A percentile compares a stretch with the other conserved stretches of the same genome.
phyloP scores from a whole-genome alignment of 2,329 filamentous ascomycete species.

The Beauveria rudraprayagi region DNA sequence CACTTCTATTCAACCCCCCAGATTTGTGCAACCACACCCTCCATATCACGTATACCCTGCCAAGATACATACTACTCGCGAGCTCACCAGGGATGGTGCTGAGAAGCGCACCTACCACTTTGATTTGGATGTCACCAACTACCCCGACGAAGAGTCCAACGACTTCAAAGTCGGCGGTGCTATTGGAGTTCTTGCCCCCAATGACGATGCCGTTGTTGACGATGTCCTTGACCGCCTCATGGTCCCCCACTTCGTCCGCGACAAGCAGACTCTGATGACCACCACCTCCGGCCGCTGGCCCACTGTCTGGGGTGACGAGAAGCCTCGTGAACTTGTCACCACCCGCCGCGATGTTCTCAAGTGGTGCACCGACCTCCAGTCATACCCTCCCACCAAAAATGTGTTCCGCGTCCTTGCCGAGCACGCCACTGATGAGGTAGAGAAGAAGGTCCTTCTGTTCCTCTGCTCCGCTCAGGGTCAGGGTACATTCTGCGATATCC shows the following conservation, averaged over 20 bases:
- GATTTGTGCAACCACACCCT: constrained; percentile 88
- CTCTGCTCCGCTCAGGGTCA: constrained; percentile 87
- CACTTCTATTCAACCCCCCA: constrained; percentile 65
- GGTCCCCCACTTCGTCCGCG: constrained; percentile 72
- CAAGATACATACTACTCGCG: constrained; percentile 74
- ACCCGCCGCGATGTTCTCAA: constrained; percentile 87
- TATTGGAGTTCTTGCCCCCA: constrained; percentile 87
- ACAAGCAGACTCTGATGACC: constrained; percentile 72
- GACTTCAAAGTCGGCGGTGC: constrained; percentile 97
- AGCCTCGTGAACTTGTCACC: constrained; percentile 76
- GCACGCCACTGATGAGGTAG: constrained; percentile 67
- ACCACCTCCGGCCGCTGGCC: constrained; percentile 85
- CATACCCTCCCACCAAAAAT: constrained; percentile 81
- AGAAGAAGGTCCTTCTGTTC: constrained; percentile 82
- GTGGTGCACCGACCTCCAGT: constrained; percentile 93
- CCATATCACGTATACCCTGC: constrained; percentile 88
- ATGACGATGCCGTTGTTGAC: constrained; percentile 68
- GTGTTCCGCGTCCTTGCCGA: constrained; percentile 81
- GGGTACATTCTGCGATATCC: constrained; percentile 85
- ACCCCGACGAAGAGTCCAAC: constrained; percentile 72
- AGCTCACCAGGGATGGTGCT: constrained; percentile 78
- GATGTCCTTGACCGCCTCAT: constrained; percentile 75
- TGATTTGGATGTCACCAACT: constrained; percentile 92
- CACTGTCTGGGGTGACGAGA: constrained; percentile 93
- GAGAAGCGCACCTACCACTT: constrained; percentile 98